Percentiles rank a stretch among this genome's conserved stretches.
phyloP scores from a whole-genome alignment of 2,329 filamentous ascomycete species.

The Aspergillus calidoustus region DNA sequence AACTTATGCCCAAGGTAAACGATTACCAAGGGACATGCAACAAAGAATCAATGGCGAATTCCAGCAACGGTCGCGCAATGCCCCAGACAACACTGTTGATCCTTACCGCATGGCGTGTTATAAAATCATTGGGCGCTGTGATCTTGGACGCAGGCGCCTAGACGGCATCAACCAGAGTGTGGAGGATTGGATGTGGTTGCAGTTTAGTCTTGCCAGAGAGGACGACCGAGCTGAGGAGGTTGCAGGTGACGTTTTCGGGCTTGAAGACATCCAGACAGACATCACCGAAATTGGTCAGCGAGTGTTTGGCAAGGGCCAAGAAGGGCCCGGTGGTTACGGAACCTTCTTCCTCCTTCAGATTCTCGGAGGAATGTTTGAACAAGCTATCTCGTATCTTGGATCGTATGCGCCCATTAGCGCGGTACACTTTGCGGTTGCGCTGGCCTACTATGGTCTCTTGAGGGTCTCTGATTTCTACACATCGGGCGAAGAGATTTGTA shows the following conservation, averaged over 20 bases:
- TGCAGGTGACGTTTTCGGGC: conserved; percentile 65
- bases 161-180: conserved; percentile 63
- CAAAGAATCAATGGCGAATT: conserved; percentile 90
- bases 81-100: conserved; percentile 84
- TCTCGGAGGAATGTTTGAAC: conserved; percentile 89
- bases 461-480: conserved; percentile 81
- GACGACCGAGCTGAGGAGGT: conserved; percentile 64
- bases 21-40: conserved; percentile 77
- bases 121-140: conserved; percentile 87
- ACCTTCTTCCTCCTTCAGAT: conserved; percentile 94
- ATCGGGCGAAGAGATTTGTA: conserved; percentile 70
- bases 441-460: conserved; percentile 87
- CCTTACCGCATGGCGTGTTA: conserved; percentile 97
- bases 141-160: conserved; percentile 61
- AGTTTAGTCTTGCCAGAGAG: conserved; percentile 67
- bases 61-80: conserved; percentile 80
- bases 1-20: conserved; percentile 78
- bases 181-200: conserved; percentile 71
- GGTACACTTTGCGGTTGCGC: conserved; percentile 88
- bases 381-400: conserved; percentile 89
- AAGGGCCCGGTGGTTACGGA: conserved; percentile 78
- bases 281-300: conserved; percentile 88
- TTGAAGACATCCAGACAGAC: conserved; percentile 74
- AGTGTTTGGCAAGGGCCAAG: conserved; percentile 83
- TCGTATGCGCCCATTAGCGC: conserved; percentile 90